Evolutionary conservation across 2,329 filamentous ascomycete genomes (phyloP), one percentile per base, ranked within the genome.

Genomic region (Ophiostoma australiae): DNA sequence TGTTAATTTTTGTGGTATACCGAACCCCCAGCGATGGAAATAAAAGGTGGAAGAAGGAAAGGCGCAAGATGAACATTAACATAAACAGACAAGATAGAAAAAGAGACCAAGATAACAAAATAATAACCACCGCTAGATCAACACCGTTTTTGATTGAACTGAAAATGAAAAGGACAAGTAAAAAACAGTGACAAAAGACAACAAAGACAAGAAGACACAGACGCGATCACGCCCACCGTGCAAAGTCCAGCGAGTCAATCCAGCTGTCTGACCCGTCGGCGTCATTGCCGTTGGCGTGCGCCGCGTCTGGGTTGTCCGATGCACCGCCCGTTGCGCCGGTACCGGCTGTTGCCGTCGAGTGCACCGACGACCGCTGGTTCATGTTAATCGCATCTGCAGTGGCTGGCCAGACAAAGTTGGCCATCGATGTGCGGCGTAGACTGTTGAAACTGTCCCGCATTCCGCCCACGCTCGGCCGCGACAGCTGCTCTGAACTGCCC

Each of bases 391-490:
- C 86, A 76, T 83, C 87, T 5, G 83, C 66, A 7, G 17, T 67
- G 31, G 70, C 82, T 72, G 80, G 85, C 1, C 85, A 85, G 74
- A 89, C 86, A 76, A 90, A 90, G 1, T 87, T 90, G 5, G 87
- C 87, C 2, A 90, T 87, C 44, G 87, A 89, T n/a, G 87, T 84
- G 72, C 88, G 82, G 69, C 87, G 82, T 55, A 90, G 80, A 75
- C 84, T 88, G 75, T 80, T 87, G 71, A 89, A 83, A 75, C 87
- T 89, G 74, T 90, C 87, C 17, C 88, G 82, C 68, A 89, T 82
- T 27, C 83, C 84, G 74, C 81, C 83, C 44, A 79, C 78, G 39
- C 71, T 72, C n/a, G 67, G 44, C 3, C 70, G 70, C 41, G 72
- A 72, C 7, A 71, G 70, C 58, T 71, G 37, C 55, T 70, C 68